Conservation (phyloP, 169 alveolate genomes). For the Plasmodium gonderi region DNA sequence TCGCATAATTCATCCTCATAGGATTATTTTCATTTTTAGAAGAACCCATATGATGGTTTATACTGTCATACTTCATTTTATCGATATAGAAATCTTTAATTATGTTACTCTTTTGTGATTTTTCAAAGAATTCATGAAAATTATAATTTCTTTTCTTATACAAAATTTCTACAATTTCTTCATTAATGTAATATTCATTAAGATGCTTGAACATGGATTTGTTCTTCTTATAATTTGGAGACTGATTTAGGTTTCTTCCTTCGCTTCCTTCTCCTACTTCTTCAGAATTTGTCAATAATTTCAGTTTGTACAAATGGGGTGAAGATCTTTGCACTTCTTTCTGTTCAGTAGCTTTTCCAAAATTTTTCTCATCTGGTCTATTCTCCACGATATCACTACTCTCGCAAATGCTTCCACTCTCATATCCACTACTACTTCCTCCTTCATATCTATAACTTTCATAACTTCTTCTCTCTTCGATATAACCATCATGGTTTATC, state of each 20-base stretch:
- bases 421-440: neutral
- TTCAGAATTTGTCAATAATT: conserved; percentile 36
- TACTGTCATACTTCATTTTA: neutral
- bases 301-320: conserved; percentile 8
- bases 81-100: conserved; percentile 38
- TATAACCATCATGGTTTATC: neutral
- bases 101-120: conserved; percentile 23
- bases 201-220: conserved; percentile 30
- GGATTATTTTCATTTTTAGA: neutral
- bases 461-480: neutral
- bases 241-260: neutral
- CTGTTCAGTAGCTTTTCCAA: neutral
- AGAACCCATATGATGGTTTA: neutral
- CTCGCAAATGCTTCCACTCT: neutral
- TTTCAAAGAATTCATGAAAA: conserved; percentile 60
- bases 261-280: neutral
- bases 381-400: too few relatives aligned
- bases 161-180: conserved; percentile 43
- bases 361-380: too few relatives aligned
- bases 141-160: conserved; percentile 60
- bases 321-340: neutral
- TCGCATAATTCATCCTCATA: neutral
- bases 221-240: neutral
- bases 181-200: conserved; percentile 66
- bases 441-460: neutral